Base-by-base conservation (phyloP, 768 basidiomycete genomes). In the Tephrocybe sp. region DNA sequence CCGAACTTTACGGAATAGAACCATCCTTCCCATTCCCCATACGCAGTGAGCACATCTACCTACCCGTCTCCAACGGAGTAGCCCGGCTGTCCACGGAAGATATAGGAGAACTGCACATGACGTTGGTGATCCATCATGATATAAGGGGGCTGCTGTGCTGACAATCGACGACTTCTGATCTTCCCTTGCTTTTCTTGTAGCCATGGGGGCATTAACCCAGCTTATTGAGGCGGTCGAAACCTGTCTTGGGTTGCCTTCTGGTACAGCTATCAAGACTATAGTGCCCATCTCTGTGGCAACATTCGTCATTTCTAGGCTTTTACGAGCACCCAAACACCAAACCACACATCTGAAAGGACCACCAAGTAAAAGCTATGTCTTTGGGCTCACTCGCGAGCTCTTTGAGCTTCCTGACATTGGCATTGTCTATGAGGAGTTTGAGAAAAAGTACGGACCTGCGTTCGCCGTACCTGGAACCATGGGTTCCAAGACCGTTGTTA, bases 391-490 rank as follows among this genome's bases (percentile, higher is more conserved):
- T n/a, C 45, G 41, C n/a, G 50, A 55, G 12, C 26, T 57, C 20
- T 49, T 48, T 40, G 24, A 30, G 0, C 34, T 55, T 9, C 21
- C 44, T 1, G 58, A 65, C 32, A 57, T 60, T 9, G 55, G 49
- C 3, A 34, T 42, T 15, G 17, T 65, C 32, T 65, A 58, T 39
- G 62, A 64, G 43, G 48, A 48, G 28, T 68, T 65, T 60, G 56
- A 54, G 14, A 57, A 58, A 4, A 44, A 60, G 42, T 68, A 66
- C 47, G 67, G 68, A 2, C 46, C 56, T 32, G 59, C 58, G 8
- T 66, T 48, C 53, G 56, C 51, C 39, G 51, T 60, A 38, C 58
- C 58, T 11, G 48, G 42, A 10, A 51, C 54, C 3, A 50, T 63
- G 10, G 64, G 66, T 4, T 45, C 51, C 3, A 58, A 55, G 25